Conservation (phyloP, 169 alveolate genomes). For the Prorocentrum cordatum region DNA sequence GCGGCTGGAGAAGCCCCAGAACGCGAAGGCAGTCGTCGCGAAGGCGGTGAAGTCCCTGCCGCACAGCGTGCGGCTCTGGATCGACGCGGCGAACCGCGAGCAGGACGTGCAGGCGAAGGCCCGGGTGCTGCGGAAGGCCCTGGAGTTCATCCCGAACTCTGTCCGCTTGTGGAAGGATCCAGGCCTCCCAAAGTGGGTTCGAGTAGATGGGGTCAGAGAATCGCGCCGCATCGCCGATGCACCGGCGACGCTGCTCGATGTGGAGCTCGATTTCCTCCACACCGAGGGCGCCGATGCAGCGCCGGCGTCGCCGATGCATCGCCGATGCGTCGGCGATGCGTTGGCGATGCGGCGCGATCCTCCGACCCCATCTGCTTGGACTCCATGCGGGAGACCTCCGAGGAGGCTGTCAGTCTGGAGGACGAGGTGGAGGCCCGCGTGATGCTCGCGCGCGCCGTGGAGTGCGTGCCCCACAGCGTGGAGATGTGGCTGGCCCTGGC, state of each 20-base stretch:
- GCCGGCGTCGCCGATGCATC: too few relatives aligned
- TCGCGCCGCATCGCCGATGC: too few relatives aligned
- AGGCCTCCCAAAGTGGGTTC: too few relatives aligned
- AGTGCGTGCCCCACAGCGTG: conserved; percentile 93
- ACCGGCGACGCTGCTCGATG: too few relatives aligned
- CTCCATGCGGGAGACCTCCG: too few relatives aligned
- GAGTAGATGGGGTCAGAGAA: too few relatives aligned
- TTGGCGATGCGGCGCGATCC: too few relatives aligned
- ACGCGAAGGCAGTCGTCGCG: conserved; percentile 90
- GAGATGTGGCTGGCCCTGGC: conserved; percentile 98
- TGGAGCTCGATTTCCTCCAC: too few relatives aligned
- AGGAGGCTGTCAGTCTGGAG: conserved; percentile 91
- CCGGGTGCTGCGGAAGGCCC: conserved; percentile 82
- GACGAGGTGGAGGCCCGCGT: conserved; percentile 89
- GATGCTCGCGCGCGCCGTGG: conserved; percentile 93
- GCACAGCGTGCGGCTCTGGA: conserved; percentile 87
- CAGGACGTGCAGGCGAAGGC: conserved; percentile 82
- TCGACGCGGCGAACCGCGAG: conserved; percentile 91
- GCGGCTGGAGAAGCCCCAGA: conserved; percentile 90
- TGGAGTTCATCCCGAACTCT: conserved; percentile 88
- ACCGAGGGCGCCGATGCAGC: too few relatives aligned
- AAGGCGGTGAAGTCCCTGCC: conserved; percentile 69
- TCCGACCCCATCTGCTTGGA: too few relatives aligned
- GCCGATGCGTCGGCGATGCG: too few relatives aligned
- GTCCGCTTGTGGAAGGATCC: conserved; percentile 93